Percentiles rank a stretch among this genome's conserved stretches.
Conservation (phyloP, 768 basidiomycete genomes). For the Tulasnella calospora region DNA sequence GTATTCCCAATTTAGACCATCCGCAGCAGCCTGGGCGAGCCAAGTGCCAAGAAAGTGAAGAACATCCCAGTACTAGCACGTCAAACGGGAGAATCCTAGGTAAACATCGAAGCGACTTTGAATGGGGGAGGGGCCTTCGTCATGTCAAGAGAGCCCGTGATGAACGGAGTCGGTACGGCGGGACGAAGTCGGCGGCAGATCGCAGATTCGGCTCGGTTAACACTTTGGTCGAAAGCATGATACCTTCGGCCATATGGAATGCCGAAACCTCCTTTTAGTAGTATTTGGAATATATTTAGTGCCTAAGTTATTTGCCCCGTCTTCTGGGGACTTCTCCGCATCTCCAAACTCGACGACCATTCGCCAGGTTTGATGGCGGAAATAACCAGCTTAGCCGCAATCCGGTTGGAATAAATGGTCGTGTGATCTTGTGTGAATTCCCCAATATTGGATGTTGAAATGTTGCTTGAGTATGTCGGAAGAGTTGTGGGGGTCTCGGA, state of each 20-base stretch:
- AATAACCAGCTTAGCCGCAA: not conserved
- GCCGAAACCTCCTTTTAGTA: not conserved
- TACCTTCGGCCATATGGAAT: not conserved
- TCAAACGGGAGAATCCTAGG: not conserved
- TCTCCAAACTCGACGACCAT: not conserved
- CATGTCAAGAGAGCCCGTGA: not conserved
- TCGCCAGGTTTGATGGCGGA: not conserved
- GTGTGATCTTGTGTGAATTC: not conserved
- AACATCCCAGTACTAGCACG: not conserved
- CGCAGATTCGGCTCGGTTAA: not conserved
- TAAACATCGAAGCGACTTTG: not conserved
- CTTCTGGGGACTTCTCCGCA: not conserved
- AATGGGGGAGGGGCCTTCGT: not conserved
- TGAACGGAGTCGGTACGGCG: not conserved
- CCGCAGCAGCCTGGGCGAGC: not conserved
- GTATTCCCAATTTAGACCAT: not conserved
- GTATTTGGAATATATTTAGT: not conserved
- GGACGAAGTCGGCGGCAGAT: conserved; percentile 5
- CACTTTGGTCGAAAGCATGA: not conserved
- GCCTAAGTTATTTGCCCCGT: not conserved
- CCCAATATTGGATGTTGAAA: not conserved
- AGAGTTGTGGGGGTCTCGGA: not conserved
- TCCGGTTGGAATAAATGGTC: not conserved
- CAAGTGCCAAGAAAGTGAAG: not conserved
- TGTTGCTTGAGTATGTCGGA: not conserved